Evolutionary conservation across 139 green algal genomes (phyloP).

Genomic region (Nannochloris sp.): DNA sequence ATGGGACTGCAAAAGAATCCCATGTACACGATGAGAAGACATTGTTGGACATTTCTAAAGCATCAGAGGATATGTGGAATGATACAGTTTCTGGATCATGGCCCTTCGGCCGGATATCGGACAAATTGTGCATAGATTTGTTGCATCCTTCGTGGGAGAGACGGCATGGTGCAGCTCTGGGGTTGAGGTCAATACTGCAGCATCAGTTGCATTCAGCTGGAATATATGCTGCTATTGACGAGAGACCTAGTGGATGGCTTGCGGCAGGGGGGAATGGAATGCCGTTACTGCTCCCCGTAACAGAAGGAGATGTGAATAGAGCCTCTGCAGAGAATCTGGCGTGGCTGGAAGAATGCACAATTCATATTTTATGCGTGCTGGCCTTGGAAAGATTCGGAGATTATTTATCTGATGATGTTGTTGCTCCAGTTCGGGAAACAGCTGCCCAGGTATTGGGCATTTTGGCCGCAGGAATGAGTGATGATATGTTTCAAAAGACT

Average conservation of each 20-base stretch:
- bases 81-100: slow-evolving; percentile 50
- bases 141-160: slow-evolving; percentile 39
- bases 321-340: slow-evolving; percentile 43
- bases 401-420: slow-evolving; percentile 86
- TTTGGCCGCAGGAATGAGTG: slow-evolving; percentile 26
- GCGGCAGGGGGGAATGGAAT: slow-evolving; percentile 26
- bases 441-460: slow-evolving; percentile 83
- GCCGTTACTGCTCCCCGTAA: slow-evolving; percentile 31
- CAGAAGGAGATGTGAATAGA: slow-evolving; percentile 18
- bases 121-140: slow-evolving; percentile 64
- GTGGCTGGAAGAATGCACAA: slow-evolving; percentile 74
- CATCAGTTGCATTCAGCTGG: slow-evolving; percentile 46
- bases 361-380: slow-evolving; percentile 83
- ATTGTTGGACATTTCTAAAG: neutral
- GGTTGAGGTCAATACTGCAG: slow-evolving; percentile 71
- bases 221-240: slow-evolving; percentile 13
- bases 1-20: neutral
- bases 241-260: slow-evolving; percentile 24
- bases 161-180: slow-evolving; percentile 79
- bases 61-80: slow-evolving; percentile 37
- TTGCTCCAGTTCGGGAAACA: slow-evolving; percentile 89
- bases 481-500: slow-evolving; percentile 28
- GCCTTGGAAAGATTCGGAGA: slow-evolving; percentile 91
- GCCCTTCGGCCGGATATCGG: slow-evolving; percentile 70
- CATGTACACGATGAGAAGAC: neutral